Evolutionary conservation across 345 rosid genomes (phyloP).

Genomic region (Limnanthes douglasii): DNA sequence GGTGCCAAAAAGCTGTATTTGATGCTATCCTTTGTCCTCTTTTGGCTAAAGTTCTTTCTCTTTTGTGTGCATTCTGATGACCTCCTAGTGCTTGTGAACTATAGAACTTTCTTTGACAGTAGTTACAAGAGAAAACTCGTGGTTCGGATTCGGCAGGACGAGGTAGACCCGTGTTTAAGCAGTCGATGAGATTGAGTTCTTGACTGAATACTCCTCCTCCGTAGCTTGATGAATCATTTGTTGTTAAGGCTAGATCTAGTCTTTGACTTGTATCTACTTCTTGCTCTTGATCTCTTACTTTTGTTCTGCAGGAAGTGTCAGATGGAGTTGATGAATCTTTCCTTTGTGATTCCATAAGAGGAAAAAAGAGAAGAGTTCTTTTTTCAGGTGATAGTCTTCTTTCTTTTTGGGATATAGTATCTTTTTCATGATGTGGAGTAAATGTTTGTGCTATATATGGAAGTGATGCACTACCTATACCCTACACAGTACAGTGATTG

Average conservation of each 20-base stretch:
- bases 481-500: too few species aligned
- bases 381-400: constrained; percentile 6
- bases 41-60: constrained; percentile 72
- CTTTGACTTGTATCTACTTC: constrained; percentile 8
- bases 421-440: constrained; percentile 13
- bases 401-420: constrained; percentile 1
- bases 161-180: constrained; percentile 19
- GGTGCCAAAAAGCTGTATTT: constrained; percentile 33
- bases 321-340: constrained; percentile 11
- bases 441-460: constrained; percentile 21
- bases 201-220: constrained; percentile 23
- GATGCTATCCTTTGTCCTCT: constrained; percentile 39
- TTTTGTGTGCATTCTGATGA: constrained; percentile 81
- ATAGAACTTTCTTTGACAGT: constrained; percentile 76
- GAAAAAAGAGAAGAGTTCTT: neutral
- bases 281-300: constrained; percentile 10
- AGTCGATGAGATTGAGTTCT: constrained; percentile 57
- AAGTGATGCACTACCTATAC: constrained; percentile 3
- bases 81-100: constrained; percentile 93
- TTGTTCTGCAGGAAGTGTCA: constrained; percentile 15
- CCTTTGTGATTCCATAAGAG: constrained; percentile 22
- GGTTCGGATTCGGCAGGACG: constrained; percentile 12
- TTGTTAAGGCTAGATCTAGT: constrained; percentile 23
- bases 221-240: constrained; percentile 13
- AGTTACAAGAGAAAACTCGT: constrained; percentile 62